These are phyloP conservation scores for Podaxis sp. DNA, from an alignment of 768 basidiomycete genomes.

Conservation along the genomic window DNA sequence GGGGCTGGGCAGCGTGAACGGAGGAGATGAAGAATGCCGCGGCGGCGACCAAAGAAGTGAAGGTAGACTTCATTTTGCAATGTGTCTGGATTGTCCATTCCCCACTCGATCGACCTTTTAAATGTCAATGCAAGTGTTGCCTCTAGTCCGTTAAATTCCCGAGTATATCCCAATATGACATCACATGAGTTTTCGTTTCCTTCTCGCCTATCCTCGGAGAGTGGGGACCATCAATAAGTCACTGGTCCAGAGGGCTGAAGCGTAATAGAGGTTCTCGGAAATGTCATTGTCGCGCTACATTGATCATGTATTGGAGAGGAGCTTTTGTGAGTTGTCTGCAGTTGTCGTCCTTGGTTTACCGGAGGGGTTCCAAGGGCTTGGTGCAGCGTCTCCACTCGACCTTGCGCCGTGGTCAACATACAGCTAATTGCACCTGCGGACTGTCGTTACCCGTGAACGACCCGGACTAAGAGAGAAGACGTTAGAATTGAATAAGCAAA, in stretches of 20 bases:
- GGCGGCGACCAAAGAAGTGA: constrained; percentile 30
- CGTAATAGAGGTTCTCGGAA: neutral
- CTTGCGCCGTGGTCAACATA: no score
- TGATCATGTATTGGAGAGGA: neutral
- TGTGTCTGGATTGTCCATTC: neutral
- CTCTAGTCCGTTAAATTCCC: constrained; percentile 14
- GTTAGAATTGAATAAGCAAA: neutral
- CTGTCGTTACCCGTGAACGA: neutral
- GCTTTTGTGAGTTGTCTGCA: neutral
- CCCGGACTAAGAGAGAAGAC: neutral
- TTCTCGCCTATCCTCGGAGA: constrained; percentile 1
- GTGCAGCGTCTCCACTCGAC: neutral
- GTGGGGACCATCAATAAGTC: neutral
- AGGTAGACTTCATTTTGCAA: constrained; percentile 19
- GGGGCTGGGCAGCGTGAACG: constrained; percentile 29
- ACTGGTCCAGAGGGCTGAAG: neutral
- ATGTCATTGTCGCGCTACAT: neutral
- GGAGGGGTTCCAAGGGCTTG: neutral
- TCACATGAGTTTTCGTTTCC: constrained; percentile 10
- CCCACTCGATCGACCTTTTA: constrained; percentile 2
- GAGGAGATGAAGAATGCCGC: constrained; percentile 20
- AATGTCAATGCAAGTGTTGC: neutral
- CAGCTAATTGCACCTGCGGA: neutral
- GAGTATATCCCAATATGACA: constrained; percentile 7
- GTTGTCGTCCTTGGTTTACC: constrained; percentile 3